Conservation (phyloP, 1,139 yeast genomes). For the Debaryomycetaceae sp. region DNA sequence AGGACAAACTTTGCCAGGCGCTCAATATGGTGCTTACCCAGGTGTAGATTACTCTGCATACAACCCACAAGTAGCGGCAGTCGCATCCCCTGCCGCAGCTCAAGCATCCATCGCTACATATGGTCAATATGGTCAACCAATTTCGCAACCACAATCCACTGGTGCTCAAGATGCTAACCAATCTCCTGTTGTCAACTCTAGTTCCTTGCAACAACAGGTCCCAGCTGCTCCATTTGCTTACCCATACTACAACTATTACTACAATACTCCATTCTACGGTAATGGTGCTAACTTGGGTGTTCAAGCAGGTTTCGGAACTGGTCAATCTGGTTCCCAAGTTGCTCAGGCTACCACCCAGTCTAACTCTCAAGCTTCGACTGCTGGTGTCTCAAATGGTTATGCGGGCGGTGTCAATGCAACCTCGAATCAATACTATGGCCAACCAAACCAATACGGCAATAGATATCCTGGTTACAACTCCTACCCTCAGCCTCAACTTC, state of each 20-base stretch:
- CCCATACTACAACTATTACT: slow-evolving; percentile 46
- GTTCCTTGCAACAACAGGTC: slow-evolving; percentile 20
- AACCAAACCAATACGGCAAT: slow-evolving; percentile 35
- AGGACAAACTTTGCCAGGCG: slow-evolving; percentile 35
- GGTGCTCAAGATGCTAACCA: slow-evolving; percentile 21
- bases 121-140: slow-evolving; percentile 24
- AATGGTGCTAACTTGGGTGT: slow-evolving; percentile 29
- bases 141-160: slow-evolving; percentile 19
- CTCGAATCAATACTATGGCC: slow-evolving; percentile 30
- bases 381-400: slow-evolving; percentile 15
- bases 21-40: slow-evolving; percentile 45
- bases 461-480: slow-evolving; percentile 39
- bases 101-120: slow-evolving; percentile 28
- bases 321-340: slow-evolving; percentile 14
- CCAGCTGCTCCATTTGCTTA: slow-evolving; percentile 38
- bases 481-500: slow-evolving; percentile 31
- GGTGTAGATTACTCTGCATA: slow-evolving; percentile 43
- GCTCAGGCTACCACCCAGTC: slow-evolving; percentile 11
- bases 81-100: slow-evolving; percentile 35
- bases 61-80: slow-evolving; percentile 32
- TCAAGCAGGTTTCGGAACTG: slow-evolving; percentile 14
- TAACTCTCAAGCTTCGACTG: slow-evolving; percentile 13
- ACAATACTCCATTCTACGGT: slow-evolving; percentile 42
- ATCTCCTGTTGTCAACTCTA: slow-evolving; percentile 30
- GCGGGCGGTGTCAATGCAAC: slow-evolving; percentile 17